Conservation (phyloP, 495 filamentous ascomycete genomes). For the Aspergillus panamensis region DNA sequence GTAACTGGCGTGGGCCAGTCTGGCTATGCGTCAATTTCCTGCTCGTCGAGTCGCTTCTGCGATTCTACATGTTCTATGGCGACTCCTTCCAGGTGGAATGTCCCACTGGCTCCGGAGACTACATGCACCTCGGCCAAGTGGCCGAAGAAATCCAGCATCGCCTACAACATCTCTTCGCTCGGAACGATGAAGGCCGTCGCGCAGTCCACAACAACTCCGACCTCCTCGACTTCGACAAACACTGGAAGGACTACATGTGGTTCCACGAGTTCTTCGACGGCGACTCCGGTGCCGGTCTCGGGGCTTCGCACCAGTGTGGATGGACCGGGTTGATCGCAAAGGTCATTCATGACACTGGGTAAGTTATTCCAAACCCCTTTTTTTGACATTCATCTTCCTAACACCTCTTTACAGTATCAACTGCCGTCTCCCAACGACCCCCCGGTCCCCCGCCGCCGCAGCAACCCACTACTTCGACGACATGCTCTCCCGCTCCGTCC, state of each 20-base stretch:
- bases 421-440: conserved; percentile 90
- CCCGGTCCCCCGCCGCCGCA: conserved; percentile 75
- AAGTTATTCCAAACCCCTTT: conserved; percentile 30
- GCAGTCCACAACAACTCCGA: conserved; percentile 82
- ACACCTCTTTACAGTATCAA: conserved; percentile 55
- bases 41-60: conserved; percentile 83
- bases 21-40: conserved; percentile 97
- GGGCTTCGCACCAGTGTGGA: conserved; percentile 91
- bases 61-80: conserved; percentile 95
- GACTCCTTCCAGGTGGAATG: conserved; percentile 85
- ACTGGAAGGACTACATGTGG: conserved; percentile 93
- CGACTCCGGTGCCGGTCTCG: conserved; percentile 82
- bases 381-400: not conserved
- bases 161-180: conserved; percentile 84
- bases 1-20: conserved; percentile 92
- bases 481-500: conserved; percentile 57
- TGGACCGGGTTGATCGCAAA: conserved; percentile 97
- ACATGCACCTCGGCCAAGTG: conserved; percentile 95
- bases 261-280: conserved; percentile 98
- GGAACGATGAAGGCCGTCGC: conserved; percentile 76
- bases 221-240: conserved; percentile 78
- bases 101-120: conserved; percentile 87
- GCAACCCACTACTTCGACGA: conserved; percentile 96
- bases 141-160: conserved; percentile 95
- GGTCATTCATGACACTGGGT: conserved; percentile 96